Percentiles rank a stretch among this genome's conserved stretches.
Conservation (phyloP, 768 basidiomycete genomes). For the Cystobasidium tubakii region DNA sequence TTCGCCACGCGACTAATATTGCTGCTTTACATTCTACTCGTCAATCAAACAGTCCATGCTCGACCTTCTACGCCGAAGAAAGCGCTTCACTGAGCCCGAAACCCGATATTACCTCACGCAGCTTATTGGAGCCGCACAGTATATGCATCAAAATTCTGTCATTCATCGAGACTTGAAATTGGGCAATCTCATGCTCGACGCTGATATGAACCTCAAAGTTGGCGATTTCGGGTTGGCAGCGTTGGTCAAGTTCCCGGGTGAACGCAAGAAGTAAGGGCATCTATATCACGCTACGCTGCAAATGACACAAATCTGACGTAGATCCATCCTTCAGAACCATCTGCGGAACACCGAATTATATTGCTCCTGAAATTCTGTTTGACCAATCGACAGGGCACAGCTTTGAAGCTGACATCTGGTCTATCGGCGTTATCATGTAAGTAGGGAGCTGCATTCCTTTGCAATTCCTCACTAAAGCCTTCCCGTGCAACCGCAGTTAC, state of each 20-base stretch:
- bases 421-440: slow-evolving; percentile 82
- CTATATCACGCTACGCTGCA: background rate
- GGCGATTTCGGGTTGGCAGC: slow-evolving; percentile 97
- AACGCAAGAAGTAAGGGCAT: slow-evolving; percentile 71
- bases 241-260: slow-evolving; percentile 89
- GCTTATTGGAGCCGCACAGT: slow-evolving; percentile 88
- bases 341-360: slow-evolving; percentile 97
- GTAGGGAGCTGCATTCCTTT: slow-evolving; percentile 32
- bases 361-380: slow-evolving; percentile 94
- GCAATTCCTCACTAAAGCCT: background rate
- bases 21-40: background rate
- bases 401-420: slow-evolving; percentile 98
- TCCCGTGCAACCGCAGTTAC: slow-evolving; percentile 53
- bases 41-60: slow-evolving; percentile 52
- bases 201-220: slow-evolving; percentile 88
- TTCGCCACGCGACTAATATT: background rate
- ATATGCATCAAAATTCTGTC: slow-evolving; percentile 94
- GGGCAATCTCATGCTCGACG: slow-evolving; percentile 87
- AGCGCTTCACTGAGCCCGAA: slow-evolving; percentile 74
- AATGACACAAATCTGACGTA: background rate
- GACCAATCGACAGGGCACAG: slow-evolving; percentile 93
- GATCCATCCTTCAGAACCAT: slow-evolving; percentile 61
- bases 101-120: slow-evolving; percentile 88
- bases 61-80: slow-evolving; percentile 51
- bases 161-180: slow-evolving; percentile 97